A percentile compares a stretch with the other conserved stretches of the same genome.
phyloP scores from a whole-genome alignment of 2,329 filamentous ascomycete genomes.

The Trichoderma guizhouense region DNA sequence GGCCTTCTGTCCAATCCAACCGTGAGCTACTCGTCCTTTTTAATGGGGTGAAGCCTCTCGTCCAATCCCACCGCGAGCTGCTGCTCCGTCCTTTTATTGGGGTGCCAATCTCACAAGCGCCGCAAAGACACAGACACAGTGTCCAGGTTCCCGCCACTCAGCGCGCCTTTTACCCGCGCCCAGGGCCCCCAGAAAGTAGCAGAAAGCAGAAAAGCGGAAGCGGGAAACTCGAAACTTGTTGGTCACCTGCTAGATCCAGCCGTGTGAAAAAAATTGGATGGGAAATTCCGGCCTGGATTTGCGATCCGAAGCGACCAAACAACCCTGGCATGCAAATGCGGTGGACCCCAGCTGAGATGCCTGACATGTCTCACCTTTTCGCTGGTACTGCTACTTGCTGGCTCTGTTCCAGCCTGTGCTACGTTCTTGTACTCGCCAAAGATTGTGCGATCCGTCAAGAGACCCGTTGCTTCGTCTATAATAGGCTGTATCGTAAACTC shows the following conservation, averaged over 20 bases:
- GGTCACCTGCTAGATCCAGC: constrained; percentile 10
- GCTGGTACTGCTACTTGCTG: neutral
- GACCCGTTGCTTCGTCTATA: neutral
- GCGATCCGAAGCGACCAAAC: neutral
- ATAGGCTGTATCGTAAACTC: neutral
- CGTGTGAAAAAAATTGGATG: neutral
- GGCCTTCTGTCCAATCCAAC: neutral
- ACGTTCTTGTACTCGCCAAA: neutral
- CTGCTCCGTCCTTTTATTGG: neutral
- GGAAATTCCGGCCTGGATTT: neutral
- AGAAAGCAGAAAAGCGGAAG: neutral
- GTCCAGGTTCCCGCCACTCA: neutral
- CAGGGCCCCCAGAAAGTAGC: neutral
- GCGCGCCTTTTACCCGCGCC: neutral
- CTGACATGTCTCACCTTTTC: neutral
- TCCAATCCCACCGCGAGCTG: neutral
- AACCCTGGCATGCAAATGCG: neutral
- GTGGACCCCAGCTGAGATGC: constrained; percentile 4
- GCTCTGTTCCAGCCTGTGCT: neutral
- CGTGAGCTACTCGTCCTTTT: no score
- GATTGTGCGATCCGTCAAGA: neutral
- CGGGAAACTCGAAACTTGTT: neutral
- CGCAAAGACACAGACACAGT: neutral
- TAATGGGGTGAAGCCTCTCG: neutral
- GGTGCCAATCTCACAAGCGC: neutral